Base-by-base conservation (phyloP, 176 grass and related monocot species). In the Carex pumila region DNA sequence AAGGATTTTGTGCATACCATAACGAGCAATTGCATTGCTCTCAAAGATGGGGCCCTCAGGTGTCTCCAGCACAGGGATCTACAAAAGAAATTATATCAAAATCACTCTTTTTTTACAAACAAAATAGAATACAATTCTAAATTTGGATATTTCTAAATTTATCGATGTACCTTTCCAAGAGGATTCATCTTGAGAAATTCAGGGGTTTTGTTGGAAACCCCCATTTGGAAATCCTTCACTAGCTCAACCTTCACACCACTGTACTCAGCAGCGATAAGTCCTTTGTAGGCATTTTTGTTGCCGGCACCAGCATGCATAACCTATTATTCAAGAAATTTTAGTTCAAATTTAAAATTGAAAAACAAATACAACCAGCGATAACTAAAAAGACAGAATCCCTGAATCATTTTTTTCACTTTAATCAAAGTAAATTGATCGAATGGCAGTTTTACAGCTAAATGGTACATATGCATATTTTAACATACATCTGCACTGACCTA, bases 141-240 rank as follows among this genome's bases (percentile, higher is more conserved):
- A 61, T 11, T 47, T 22, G 7, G 39, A 29, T 30, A 64, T 2
- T 14, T 5, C 3, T 57, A 12, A 30, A 47, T 65, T 82, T 5
- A 11, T 8, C 1, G 18, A 56, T 41, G 21, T 88, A 94, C 94
- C 92, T 97, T 97, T 18, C 92, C 92, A 6, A 97, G 18, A 6
- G 90, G 94, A 81, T 97, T 97, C 88, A 94, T 94, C 80, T 92
- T 92, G 39, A 97, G 80, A 88, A 87, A 97, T 53, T 92, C 85
- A 2, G 88, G 88, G 70, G 90, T 91, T 65, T 91, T 92, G 85
- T 97, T 94, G 70, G 92, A 86, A 3, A 97, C 90, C 63, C 92
- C 92, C 92, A 97, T 97, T 82, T 92, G 75, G 84, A 97, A 97
- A 41, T 91, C 62, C 67, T 97, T 92, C 2, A 14, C 90, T 18